Evolutionary conservation across 169 alveolate species (phyloP), one percentile per base, ranked within the genome.

Genomic region (Cryptosporidium ryanae): DNA sequence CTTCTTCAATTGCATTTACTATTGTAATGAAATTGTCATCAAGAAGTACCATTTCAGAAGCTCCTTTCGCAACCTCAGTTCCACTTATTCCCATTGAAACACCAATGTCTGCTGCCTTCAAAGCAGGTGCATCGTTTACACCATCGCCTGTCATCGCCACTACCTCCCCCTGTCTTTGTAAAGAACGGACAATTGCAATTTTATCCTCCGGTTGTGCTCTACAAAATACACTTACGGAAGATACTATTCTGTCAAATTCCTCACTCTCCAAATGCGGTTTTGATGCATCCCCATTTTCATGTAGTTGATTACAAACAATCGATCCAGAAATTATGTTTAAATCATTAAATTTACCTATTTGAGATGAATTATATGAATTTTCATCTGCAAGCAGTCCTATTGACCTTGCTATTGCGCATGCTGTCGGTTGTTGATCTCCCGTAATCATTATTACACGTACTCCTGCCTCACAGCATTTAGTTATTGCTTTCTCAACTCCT

Each of bases 381-480:
- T 54, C 91, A 49, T 82, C 92, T 44, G 90, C 90, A 18, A 94
- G 84, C 38, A 96, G 84, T 17, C 97, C 96, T 44, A 96, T 94
- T 65, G 94, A 95, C 82, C 84, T 92, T 7, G 99, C 99, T 52
- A 98, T 96, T 21, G 99, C 99, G 27, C 94, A 91, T 1, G 99
- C 99, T 0, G 99, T 98, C 10, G 93, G 93, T 82, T 93, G 95
- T 93, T 97, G 99, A 92, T 97, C 99, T 21, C 99, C 99, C n/a
- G 99, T 98, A 57, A 98, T 98, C 99, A 98, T 98, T 63, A 98
- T 94, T 15, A 98, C 99, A 6, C 98, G 96, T 38, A 98, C 98
- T 31, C 99, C 99, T 6, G 99, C 99, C 57, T 89, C 94, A 50
- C 95, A 90, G 65, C 99, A 98, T 18, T 94, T 92, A 65, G 91